Percentiles rank a stretch among this genome's conserved stretches.
phyloP scores from a whole-genome alignment of 2,329 filamentous ascomycete genomes.

The Beauveria medogensis region DNA sequence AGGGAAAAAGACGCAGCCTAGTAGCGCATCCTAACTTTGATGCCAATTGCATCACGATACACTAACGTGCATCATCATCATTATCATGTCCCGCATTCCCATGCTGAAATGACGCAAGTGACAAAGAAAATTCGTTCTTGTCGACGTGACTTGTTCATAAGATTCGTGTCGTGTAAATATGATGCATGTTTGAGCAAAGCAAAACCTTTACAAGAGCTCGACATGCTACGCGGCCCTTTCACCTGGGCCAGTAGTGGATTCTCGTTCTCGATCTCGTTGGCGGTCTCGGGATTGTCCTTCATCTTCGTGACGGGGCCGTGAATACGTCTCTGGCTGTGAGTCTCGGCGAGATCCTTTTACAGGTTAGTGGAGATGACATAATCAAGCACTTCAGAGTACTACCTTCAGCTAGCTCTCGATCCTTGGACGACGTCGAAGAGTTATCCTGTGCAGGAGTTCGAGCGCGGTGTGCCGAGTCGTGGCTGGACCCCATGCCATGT shows the following conservation, averaged over 20 bases:
- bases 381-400: not conserved
- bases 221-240: not conserved
- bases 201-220: not conserved
- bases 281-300: not conserved
- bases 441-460: conserved; percentile 10
- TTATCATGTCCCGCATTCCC: conserved; percentile 1
- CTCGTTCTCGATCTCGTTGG: not conserved
- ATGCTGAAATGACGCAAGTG: conserved; percentile 8
- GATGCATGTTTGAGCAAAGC: not conserved
- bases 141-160: conserved; percentile 11
- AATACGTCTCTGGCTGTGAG: conserved; percentile 1
- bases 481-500: conserved; percentile 11
- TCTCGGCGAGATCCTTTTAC: not conserved
- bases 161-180: conserved; percentile 4
- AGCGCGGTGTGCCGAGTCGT: not conserved
- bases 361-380: not conserved
- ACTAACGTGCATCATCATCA: not conserved
- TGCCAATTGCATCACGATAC: not conserved
- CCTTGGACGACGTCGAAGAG: conserved; percentile 10
- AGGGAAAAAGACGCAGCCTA: not conserved
- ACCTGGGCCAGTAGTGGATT: not conserved
- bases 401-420: conserved; percentile 7
- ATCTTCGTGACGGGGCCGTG: not conserved
- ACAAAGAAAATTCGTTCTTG: conserved; percentile 9
- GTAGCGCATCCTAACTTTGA: not conserved